Base-by-base conservation (phyloP, 257 asterid genomes). In the Jacaranda mimosifolia region DNA sequence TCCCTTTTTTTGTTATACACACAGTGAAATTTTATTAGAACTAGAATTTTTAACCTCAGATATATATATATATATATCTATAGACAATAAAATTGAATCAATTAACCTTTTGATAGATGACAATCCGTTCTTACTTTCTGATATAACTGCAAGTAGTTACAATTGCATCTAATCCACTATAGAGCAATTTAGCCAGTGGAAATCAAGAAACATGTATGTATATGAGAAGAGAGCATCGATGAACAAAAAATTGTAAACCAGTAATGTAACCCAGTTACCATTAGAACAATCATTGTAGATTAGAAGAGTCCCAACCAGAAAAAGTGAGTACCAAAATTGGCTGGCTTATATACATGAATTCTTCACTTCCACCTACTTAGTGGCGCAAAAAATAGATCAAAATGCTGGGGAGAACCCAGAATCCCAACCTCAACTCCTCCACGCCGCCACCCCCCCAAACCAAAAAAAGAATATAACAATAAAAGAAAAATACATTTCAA, bases 281-380 rank as follows among this genome's bases (percentile, higher is more conserved):
- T 19, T 12, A 11, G 21, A 46, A 36, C 51, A 15, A 6, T 38
- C 70, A 65, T 3, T 38, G 26, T 38, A 14, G 3, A 32, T 19
- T 13, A 18, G 15, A 67, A 67, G 13, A 68, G 36, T 40, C 70
- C 70, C 46, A 38, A 38, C 69, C 49, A 9, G n/a, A 63, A 2
- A 63, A 57, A 9, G 36, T 67, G 59, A 68, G 12, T 0, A n/a
- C 58, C 81, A 69, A 59, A 77, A 48, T 77, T 70, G 77, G 56
- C 38, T 70, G 57, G 63, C 55, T 60, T 45, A 5, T 76, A 62
- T 68, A 76, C 58, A 77, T 13, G 38, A 56, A 56, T 53, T 76
- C 49, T 52, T 76, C 59, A 19, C 59, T 67, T 55, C 19, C 62
- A 38, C 38, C 74, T 39, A 21, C 9, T 19, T 65, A 26, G 36